Conservation (phyloP, 768 basidiomycete genomes). For the Kwoniella pini region DNA sequence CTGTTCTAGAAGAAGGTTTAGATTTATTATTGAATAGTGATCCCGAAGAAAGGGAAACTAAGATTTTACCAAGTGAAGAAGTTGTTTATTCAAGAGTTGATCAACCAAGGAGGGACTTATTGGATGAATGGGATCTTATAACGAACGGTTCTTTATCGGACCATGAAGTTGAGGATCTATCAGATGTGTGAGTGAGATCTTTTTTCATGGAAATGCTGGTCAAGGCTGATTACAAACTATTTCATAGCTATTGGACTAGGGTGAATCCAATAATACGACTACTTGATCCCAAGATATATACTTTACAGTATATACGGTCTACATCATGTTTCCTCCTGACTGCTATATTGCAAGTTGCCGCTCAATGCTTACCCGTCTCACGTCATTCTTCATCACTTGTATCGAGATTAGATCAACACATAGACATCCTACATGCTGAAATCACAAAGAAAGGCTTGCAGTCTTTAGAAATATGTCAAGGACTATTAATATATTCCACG, state of each 20-base stretch:
- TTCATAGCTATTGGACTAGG: constrained; percentile 9
- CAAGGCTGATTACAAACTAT: neutral
- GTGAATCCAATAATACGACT: constrained; percentile 10
- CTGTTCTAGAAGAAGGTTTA: constrained; percentile 11
- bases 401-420: constrained; percentile 7
- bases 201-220: neutral
- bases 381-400: constrained; percentile 12
- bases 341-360: constrained; percentile 8
- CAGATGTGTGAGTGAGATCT: constrained; percentile 7
- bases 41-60: neutral
- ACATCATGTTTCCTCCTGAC: constrained; percentile 9
- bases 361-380: constrained; percentile 16
- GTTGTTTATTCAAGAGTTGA: constrained; percentile 15
- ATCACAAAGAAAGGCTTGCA: constrained; percentile 6
- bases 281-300: constrained; percentile 15
- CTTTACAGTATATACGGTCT: constrained; percentile 5
- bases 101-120: constrained; percentile 16
- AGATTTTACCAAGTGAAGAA: constrained; percentile 8
- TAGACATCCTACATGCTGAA: constrained; percentile 7
- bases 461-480: constrained; percentile 16
- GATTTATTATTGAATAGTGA: constrained; percentile 4
- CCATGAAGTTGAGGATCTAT: constrained; percentile 10
- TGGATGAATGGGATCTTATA: constrained; percentile 10
- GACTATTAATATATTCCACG: constrained; percentile 6
- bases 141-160: neutral